Evolutionary conservation across 2,329 filamentous ascomycete genomes (phyloP).

Genomic region (Mycosphaerella arachidis): DNA sequence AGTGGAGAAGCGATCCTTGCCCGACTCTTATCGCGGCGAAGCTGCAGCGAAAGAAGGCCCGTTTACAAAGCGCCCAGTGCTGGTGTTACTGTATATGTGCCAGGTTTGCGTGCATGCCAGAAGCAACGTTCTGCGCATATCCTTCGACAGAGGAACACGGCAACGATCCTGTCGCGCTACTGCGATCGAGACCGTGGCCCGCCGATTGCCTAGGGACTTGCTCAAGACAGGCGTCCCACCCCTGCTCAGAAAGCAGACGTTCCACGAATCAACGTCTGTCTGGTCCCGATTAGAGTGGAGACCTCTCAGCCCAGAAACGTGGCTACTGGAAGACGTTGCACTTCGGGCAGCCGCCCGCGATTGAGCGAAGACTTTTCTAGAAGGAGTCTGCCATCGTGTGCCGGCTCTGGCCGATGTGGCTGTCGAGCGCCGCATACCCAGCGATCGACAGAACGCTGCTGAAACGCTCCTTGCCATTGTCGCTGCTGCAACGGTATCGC

Average conservation of each 20-base stretch:
- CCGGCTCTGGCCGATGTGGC: neutral
- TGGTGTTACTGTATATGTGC: neutral
- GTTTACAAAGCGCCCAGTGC: neutral
- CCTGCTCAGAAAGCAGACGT: neutral
- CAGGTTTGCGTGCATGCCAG: neutral
- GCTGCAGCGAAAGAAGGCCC: slow-evolving; percentile 6
- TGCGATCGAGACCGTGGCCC: neutral
- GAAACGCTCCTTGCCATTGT: neutral
- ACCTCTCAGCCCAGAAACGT: neutral
- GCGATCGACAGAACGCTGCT: neutral
- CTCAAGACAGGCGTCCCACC: neutral
- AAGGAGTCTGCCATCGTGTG: slow-evolving; percentile 1
- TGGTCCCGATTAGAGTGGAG: neutral
- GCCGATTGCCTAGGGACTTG: neutral
- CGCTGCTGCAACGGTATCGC: neutral
- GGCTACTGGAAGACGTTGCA: slow-evolving; percentile 4
- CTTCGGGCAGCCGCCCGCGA: neutral
- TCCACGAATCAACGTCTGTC: neutral
- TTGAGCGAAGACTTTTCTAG: neutral
- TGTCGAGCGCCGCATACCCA: neutral
- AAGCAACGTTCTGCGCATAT: neutral
- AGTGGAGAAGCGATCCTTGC: neutral
- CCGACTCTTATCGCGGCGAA: neutral
- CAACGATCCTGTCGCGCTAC: neutral
- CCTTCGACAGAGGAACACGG: neutral